These are phyloP conservation scores for Psilocybe cyanescens DNA, from an alignment of 768 basidiomycete genomes.

Conservation along the genomic window DNA sequence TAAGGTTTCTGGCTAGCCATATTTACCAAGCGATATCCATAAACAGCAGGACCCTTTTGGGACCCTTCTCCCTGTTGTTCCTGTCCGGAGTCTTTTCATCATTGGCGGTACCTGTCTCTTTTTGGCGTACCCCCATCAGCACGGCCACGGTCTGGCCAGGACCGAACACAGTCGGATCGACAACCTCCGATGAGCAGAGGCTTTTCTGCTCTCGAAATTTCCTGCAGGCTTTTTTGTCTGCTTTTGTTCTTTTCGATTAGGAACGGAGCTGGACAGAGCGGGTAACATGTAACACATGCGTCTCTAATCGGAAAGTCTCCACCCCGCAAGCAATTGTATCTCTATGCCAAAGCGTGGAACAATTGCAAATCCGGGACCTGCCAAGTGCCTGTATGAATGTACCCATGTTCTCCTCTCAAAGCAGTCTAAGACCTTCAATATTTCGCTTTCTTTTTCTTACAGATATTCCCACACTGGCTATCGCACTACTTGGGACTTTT, in stretches of 20 bases:
- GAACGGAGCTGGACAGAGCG: not conserved
- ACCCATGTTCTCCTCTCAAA: not conserved
- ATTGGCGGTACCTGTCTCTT: slow-evolving; percentile 26
- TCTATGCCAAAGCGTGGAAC: slow-evolving; percentile 10
- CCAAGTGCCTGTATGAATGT: slow-evolving; percentile 11
- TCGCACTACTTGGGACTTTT: not conserved
- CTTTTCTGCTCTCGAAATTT: not conserved
- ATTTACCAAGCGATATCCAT: slow-evolving; percentile 20
- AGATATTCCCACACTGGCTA: too few species aligned
- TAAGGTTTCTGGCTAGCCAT: slow-evolving; percentile 19
- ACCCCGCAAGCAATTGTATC: slow-evolving; percentile 7
- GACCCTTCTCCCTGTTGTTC: slow-evolving; percentile 16
- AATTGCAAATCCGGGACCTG: slow-evolving; percentile 13
- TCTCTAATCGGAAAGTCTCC: not conserved
- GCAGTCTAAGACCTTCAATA: too few species aligned
- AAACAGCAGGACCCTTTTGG: slow-evolving; percentile 24
- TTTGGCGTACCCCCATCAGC: not conserved
- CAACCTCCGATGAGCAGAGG: not conserved
- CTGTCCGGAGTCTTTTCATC: slow-evolving; percentile 22
- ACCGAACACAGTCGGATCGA: not conserved
- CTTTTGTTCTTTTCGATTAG: not conserved
- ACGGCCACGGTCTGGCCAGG: not conserved
- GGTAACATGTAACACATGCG: not conserved
- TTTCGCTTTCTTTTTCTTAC: slow-evolving; percentile 1
- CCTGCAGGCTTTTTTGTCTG: not conserved